These are phyloP conservation scores for Pezicula neosporulosa DNA, from an alignment of 2,329 filamentous ascomycete genomes.

Conservation along the genomic window DNA sequence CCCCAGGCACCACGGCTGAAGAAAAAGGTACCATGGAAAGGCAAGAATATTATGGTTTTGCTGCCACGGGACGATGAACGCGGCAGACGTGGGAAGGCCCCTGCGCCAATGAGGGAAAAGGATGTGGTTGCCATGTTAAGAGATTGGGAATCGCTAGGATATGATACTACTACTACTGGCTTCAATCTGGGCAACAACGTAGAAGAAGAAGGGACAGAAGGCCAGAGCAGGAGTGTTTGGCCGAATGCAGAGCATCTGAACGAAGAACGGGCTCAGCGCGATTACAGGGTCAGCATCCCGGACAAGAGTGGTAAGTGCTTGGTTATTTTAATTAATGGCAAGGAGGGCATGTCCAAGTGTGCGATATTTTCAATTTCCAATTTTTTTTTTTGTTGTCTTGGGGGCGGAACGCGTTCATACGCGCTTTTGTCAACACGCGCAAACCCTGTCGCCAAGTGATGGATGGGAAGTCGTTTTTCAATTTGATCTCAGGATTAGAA, in stretches of 20 bases:
- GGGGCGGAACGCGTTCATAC: not conserved
- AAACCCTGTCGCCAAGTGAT: not conserved
- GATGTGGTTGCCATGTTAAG: slow-evolving; percentile 60
- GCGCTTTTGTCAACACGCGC: no score
- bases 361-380: no score
- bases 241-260: slow-evolving; percentile 58
- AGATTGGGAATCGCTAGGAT: slow-evolving; percentile 67
- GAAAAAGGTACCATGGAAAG: slow-evolving; percentile 73
- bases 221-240: slow-evolving; percentile 66
- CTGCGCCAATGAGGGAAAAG: slow-evolving; percentile 49
- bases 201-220: slow-evolving; percentile 16
- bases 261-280: slow-evolving; percentile 48
- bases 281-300: slow-evolving; percentile 65
- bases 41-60: slow-evolving; percentile 69
- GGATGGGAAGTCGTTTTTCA: not conserved
- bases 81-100: slow-evolving; percentile 51
- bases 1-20: slow-evolving; percentile 53
- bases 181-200: slow-evolving; percentile 56
- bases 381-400: not conserved
- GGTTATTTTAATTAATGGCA: not conserved
- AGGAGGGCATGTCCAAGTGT: not conserved
- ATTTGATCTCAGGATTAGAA: not conserved
- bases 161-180: slow-evolving; percentile 58
- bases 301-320: slow-evolving; percentile 30
- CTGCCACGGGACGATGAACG: slow-evolving; percentile 66